Evolutionary conservation across 352 stramenopile species (phyloP).

Genomic region (Thraustochytrium striatum): DNA sequence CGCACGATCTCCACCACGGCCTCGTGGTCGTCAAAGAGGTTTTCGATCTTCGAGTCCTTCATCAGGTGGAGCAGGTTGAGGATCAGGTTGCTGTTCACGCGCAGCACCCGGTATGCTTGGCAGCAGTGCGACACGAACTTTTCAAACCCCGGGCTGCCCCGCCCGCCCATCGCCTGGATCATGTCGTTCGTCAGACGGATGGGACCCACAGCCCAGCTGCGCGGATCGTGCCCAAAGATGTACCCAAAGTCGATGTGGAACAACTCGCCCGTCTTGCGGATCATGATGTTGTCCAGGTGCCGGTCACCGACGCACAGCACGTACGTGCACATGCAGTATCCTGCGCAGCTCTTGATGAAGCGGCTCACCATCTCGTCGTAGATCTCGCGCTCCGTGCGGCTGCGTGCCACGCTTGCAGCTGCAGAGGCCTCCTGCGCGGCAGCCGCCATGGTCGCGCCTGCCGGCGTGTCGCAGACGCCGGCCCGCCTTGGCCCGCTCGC

Average conservation of each 20-base stretch:
- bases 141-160: conserved; percentile 80
- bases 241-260: conserved; percentile 99
- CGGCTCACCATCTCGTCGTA: conserved; percentile 84
- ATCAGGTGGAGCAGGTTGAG: conserved; percentile 98
- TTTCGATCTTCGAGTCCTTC: conserved; percentile 95
- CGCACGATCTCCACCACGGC: conserved; percentile 15
- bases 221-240: conserved; percentile 83
- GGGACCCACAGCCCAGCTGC: conserved; percentile 56
- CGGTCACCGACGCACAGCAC: conserved; percentile 97
- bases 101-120: conserved; percentile 83
- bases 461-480: too few relatives aligned
- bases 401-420: too few relatives aligned
- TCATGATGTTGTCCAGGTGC: conserved; percentile 99
- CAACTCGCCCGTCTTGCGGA: conserved; percentile 86
- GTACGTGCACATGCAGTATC: conserved; percentile 99
- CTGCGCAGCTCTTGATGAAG: conserved; percentile 94
- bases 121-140: conserved; percentile 86
- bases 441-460: too few relatives aligned
- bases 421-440: too few relatives aligned
- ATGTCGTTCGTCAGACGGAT: conserved; percentile 93
- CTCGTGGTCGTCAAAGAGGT: conserved; percentile 56
- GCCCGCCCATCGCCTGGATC: conserved; percentile 76
- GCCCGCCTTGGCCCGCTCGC: too few relatives aligned
- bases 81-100: conserved; percentile 94
- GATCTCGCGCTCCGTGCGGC: conserved; percentile 72